phyloP scores from a whole-genome alignment of 1,284 basidiomycete species.

The Naganishia sp. region DNA sequence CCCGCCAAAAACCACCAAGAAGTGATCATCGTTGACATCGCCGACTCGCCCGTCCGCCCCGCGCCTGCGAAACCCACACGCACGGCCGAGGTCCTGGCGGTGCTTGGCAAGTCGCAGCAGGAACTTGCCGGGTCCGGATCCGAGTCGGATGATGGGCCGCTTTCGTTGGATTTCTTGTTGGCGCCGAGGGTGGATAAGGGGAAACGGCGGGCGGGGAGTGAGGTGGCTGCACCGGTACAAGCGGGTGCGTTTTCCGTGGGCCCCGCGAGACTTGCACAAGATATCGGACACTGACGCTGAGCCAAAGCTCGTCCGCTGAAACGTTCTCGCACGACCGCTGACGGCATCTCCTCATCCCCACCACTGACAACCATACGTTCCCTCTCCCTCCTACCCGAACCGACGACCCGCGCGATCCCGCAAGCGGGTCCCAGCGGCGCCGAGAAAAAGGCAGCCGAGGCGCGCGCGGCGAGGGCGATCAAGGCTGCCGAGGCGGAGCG shows the following conservation, averaged over 20 bases:
- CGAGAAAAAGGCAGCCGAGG: constrained; percentile 38
- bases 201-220: constrained; percentile 6
- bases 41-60: background rate
- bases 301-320: constrained; percentile 1
- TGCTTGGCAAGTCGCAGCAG: background rate
- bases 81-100: too few relatives aligned
- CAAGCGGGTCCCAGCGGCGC: constrained; percentile 33
- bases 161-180: constrained; percentile 9
- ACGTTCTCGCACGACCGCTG: constrained; percentile 12
- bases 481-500: constrained; percentile 33
- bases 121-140: background rate
- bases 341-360: constrained; percentile 4
- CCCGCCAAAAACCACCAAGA: background rate
- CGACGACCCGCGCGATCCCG: too few relatives aligned
- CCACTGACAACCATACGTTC: background rate
- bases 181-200: constrained; percentile 14
- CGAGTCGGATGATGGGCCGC: background rate
- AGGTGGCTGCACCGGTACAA: background rate
- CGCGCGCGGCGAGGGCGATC: constrained; percentile 3
- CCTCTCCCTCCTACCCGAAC: constrained; percentile 1
- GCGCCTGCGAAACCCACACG: background rate
- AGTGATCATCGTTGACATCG: background rate
- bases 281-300: too few relatives aligned
- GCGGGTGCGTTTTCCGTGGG: background rate
- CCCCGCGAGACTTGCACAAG: too few relatives aligned